Percentiles rank a stretch among this genome's conserved stretches.
Evolutionary conservation across 2,329 filamentous ascomycete species (phyloP).

Genomic region (Stromatinia cepivora): DNA sequence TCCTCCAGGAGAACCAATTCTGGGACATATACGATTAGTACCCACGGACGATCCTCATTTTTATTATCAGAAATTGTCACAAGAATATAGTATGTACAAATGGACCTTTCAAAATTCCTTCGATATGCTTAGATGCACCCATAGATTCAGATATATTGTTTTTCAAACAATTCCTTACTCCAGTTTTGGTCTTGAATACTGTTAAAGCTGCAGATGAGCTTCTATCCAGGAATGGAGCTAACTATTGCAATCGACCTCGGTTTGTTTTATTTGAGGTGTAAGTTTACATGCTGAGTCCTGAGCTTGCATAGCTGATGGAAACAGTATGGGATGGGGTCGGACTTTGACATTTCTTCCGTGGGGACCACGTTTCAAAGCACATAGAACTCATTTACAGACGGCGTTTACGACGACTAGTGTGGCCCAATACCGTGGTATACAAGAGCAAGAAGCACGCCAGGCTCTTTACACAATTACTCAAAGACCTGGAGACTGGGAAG

Average conservation of each 20-base stretch:
- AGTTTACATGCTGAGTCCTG: background rate
- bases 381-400: conserved; percentile 48
- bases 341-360: conserved; percentile 49
- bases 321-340: conserved; percentile 45
- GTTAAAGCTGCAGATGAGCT: conserved; percentile 47
- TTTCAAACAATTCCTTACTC: conserved; percentile 35
- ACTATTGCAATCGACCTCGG: conserved; percentile 49
- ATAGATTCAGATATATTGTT: conserved; percentile 32
- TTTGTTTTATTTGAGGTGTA: conserved; percentile 43
- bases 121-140: background rate
- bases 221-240: conserved; percentile 48
- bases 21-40: conserved; percentile 35
- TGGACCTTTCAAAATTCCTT: background rate
- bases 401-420: conserved; percentile 46
- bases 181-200: conserved; percentile 49
- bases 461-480: background rate
- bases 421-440: conserved; percentile 36
- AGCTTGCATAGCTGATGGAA: background rate
- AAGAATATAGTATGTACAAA: conserved; percentile 31
- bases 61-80: conserved; percentile 33
- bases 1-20: conserved; percentile 33
- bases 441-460: conserved; percentile 41
- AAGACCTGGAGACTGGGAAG: conserved; percentile 18
- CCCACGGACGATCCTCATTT: conserved; percentile 31
- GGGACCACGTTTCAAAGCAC: conserved; percentile 47